Percentiles rank a stretch among this genome's conserved stretches.
Evolutionary conservation across 352 stramenopile species (phyloP).

Genomic region (Aphanomyces astaci): DNA sequence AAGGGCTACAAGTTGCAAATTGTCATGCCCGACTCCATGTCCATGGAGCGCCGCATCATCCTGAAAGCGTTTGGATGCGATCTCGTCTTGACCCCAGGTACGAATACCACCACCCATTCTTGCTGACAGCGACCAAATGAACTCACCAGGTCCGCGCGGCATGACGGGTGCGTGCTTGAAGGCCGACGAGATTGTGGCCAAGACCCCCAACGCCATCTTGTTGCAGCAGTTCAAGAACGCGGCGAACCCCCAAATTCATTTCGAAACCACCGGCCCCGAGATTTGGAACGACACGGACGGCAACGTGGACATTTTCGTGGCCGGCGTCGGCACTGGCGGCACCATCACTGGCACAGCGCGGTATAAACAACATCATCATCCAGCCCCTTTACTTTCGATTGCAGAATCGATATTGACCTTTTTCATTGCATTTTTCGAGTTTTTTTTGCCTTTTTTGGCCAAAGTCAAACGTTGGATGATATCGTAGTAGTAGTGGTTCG

Average conservation of each 20-base stretch:
- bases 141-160: constrained; percentile 33
- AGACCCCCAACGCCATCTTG: constrained; percentile 69
- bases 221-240: constrained; percentile 96
- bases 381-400: too few relatives aligned
- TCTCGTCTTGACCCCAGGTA: constrained; percentile 87
- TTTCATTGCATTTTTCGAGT: too few relatives aligned
- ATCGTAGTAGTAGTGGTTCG: too few relatives aligned
- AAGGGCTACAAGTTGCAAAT: constrained; percentile 90
- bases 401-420: too few relatives aligned
- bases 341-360: constrained; percentile 78
- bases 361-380: too few relatives aligned
- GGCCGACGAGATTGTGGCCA: constrained; percentile 65
- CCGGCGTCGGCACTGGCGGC: constrained; percentile 77
- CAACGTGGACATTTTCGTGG: constrained; percentile 82
- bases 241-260: constrained; percentile 92
- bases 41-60: constrained; percentile 92
- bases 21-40: constrained; percentile 95
- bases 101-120: background rate
- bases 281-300: constrained; percentile 86
- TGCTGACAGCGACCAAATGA: background rate
- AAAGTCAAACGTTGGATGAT: too few relatives aligned
- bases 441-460: too few relatives aligned
- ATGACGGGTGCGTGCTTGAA: constrained; percentile 76
- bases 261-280: constrained; percentile 80
- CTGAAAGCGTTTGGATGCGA: constrained; percentile 90